Evolutionary conservation across 1,284 basidiomycete species (phyloP).

Genomic region (Irpex sp.): DNA sequence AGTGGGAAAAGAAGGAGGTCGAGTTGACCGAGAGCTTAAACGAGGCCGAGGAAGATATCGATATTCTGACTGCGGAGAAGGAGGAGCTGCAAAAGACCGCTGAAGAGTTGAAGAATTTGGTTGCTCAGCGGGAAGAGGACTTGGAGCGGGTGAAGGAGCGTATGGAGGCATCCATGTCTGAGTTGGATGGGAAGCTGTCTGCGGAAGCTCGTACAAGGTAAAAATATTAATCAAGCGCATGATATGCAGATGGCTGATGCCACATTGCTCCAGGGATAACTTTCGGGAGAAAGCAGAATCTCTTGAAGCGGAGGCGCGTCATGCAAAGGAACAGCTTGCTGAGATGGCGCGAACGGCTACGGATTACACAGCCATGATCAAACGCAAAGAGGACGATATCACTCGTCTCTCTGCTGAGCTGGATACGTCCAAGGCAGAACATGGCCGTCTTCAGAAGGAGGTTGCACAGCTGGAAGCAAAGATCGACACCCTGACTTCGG

Average conservation of each 20-base stretch:
- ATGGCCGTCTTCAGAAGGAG: conserved; percentile 52
- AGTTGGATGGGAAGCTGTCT: conserved; percentile 72
- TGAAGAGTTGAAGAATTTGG: conserved; percentile 71
- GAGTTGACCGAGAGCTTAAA: conserved; percentile 54
- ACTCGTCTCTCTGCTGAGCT: conserved; percentile 57
- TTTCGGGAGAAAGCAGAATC: conserved; percentile 56
- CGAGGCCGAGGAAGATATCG: conserved; percentile 61
- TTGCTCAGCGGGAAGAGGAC: conserved; percentile 80
- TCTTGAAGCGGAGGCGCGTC: conserved; percentile 65
- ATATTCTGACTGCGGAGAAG: conserved; percentile 49
- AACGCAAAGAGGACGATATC: conserved; percentile 77
- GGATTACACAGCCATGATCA: conserved; percentile 77
- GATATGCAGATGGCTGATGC: neutral
- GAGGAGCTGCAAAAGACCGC: conserved; percentile 61
- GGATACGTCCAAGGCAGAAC: conserved; percentile 48
- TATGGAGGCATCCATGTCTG: conserved; percentile 61
- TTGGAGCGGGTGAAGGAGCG: conserved; percentile 74
- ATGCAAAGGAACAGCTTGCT: conserved; percentile 75
- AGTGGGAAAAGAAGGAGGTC: conserved; percentile 59
- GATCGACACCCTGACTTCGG: conserved; percentile 64
- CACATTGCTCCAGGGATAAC: conserved; percentile 47
- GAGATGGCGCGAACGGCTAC: conserved; percentile 76
- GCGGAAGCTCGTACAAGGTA: conserved; percentile 68
- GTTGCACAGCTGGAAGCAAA: conserved; percentile 65
- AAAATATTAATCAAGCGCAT: conserved; percentile 22